These are phyloP conservation scores for Aspergillus sp. DNA, from an alignment of 2,329 filamentous ascomycete genomes.

Conservation along the genomic window DNA sequence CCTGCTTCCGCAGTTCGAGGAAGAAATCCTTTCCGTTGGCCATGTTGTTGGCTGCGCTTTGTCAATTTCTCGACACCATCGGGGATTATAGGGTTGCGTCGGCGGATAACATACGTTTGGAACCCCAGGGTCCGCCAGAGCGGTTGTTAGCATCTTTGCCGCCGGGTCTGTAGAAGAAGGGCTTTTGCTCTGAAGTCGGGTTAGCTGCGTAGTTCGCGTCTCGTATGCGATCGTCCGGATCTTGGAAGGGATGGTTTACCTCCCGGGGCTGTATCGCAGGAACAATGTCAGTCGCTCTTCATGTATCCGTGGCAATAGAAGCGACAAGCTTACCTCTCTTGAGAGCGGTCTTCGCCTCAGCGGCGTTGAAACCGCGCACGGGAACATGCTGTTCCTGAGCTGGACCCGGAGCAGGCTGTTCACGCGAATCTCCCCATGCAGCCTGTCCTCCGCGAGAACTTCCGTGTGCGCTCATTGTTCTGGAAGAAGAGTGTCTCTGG, in stretches of 20 bases:
- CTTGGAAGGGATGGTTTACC: not conserved
- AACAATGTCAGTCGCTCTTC: not conserved
- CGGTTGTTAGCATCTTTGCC: constrained; percentile 36
- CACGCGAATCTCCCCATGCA: constrained; percentile 28
- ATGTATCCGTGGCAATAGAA: not conserved
- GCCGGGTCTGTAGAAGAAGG: constrained; percentile 37
- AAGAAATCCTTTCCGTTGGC: constrained; percentile 50
- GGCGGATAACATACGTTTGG: constrained; percentile 38
- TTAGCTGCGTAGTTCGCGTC: not conserved
- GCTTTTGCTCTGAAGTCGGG: constrained; percentile 28
- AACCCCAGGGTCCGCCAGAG: constrained; percentile 41
- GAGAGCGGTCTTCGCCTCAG: constrained; percentile 40
- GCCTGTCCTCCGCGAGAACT: constrained; percentile 27
- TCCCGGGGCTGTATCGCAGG: not conserved
- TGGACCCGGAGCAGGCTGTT: constrained; percentile 16
- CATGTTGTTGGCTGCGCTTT: constrained; percentile 44
- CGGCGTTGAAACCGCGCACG: constrained; percentile 44
- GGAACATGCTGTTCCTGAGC: constrained; percentile 40
- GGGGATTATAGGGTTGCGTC: not conserved
- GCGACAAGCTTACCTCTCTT: constrained; percentile 32
- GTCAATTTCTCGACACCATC: constrained; percentile 6
- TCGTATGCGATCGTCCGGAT: not conserved
- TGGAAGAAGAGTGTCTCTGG: constrained; percentile 33
- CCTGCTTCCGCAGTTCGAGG: constrained; percentile 48
- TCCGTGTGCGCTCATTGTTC: constrained; percentile 33